Evolutionary conservation across 1,284 basidiomycete genomes (phyloP).

Genomic region (Rhizoctonia solani): DNA sequence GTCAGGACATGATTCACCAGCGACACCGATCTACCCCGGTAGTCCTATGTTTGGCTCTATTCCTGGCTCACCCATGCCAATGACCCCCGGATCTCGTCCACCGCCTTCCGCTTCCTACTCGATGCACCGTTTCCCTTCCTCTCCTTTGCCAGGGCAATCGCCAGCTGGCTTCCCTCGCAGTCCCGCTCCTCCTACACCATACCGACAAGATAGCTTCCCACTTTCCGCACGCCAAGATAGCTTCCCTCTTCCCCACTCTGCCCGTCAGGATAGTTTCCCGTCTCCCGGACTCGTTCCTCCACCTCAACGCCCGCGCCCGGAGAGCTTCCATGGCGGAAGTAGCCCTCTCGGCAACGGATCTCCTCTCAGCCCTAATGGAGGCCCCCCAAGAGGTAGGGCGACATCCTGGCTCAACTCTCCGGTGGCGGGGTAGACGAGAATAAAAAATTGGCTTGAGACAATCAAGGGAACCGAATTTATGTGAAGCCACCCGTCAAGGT

Average conservation of each 20-base stretch:
- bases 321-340: constrained; percentile 25
- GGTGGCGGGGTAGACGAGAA: background rate
- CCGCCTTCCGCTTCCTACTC: constrained; percentile 10
- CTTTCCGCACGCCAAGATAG: constrained; percentile 16
- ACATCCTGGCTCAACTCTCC: constrained; percentile 16
- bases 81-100: background rate
- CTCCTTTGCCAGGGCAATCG: constrained; percentile 14
- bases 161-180: constrained; percentile 24
- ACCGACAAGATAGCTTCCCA: constrained; percentile 11
- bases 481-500: background rate
- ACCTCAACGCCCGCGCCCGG: constrained; percentile 20
- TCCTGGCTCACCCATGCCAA: constrained; percentile 1
- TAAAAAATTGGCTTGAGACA: constrained; percentile 16
- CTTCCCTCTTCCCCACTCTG: constrained; percentile 19
- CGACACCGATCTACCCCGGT: constrained; percentile 18
- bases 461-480: background rate
- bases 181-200: constrained; percentile 8
- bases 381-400: background rate
- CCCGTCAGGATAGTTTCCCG: constrained; percentile 25
- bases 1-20: constrained; percentile 1
- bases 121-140: constrained; percentile 28
- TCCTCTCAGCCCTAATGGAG: background rate
- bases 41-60: constrained; percentile 22
- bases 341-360: background rate
- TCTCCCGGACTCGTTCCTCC: constrained; percentile 18